Evolutionary conservation across 2,329 filamentous ascomycete species (phyloP).

Genomic region (Drechslera avenae): DNA sequence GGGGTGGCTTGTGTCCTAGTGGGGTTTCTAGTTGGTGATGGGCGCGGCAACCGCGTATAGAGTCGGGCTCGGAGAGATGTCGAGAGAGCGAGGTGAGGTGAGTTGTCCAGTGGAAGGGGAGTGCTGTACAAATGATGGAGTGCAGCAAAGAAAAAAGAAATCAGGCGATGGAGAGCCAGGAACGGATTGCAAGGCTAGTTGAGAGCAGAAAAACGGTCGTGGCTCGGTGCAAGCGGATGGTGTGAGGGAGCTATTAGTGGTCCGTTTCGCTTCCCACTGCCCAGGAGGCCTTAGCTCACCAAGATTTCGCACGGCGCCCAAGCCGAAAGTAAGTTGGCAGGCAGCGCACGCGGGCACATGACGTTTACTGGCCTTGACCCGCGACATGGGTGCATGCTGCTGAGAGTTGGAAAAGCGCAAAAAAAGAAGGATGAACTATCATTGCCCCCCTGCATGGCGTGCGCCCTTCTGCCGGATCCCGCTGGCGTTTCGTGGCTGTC

Average conservation of each 20-base stretch:
- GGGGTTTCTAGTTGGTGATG: conserved; percentile 20
- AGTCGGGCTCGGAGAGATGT: neutral
- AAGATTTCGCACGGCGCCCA: conserved; percentile 35
- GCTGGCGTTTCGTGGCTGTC: conserved; percentile 23
- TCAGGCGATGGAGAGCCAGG: conserved; percentile 9
- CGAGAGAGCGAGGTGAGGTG: neutral
- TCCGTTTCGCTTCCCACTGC: conserved; percentile 25
- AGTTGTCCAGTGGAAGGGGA: neutral
- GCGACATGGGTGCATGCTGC: conserved; percentile 33
- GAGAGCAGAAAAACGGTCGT: conserved; percentile 27
- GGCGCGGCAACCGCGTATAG: conserved; percentile 19
- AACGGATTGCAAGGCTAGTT: conserved; percentile 22
- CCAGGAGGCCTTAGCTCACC: conserved; percentile 14
- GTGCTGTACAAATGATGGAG: neutral
- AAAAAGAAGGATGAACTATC: conserved; percentile 24
- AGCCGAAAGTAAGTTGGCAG: conserved; percentile 23
- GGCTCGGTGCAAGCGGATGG: conserved; percentile 31
- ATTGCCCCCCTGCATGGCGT: conserved; percentile 27
- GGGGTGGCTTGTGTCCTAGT: conserved; percentile 22
- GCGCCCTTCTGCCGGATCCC: conserved; percentile 26
- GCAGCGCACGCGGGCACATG: conserved; percentile 36
- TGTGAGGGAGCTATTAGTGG: conserved; percentile 36
- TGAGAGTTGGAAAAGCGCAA: conserved; percentile 28
- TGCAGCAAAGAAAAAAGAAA: conserved; percentile 11
- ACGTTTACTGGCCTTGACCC: conserved; percentile 38